A percentile compares a stretch with the other conserved stretches of the same genome.
phyloP scores from a whole-genome alignment of 2,329 filamentous ascomycete genomes.

The Rhexocercosporidium sp. region DNA sequence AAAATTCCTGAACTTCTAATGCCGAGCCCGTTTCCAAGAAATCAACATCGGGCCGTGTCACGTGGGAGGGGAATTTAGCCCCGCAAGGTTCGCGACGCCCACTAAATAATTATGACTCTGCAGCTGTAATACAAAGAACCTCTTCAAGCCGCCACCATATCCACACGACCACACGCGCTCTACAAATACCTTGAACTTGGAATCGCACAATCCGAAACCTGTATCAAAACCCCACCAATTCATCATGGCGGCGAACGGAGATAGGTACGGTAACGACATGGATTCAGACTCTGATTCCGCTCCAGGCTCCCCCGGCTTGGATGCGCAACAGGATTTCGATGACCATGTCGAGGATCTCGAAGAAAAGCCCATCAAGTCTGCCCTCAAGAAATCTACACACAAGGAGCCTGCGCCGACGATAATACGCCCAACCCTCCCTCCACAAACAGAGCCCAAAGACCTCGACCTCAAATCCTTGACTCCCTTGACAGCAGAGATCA shows the following conservation, averaged over 20 bases:
- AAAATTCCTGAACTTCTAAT: not conserved
- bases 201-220: not conserved
- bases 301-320: conserved; percentile 59
- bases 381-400: conserved; percentile 78
- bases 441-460: conserved; percentile 90
- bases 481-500: conserved; percentile 94
- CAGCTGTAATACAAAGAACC: conserved; percentile 6
- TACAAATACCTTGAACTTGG: conserved; percentile 12
- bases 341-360: conserved; percentile 60
- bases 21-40: not conserved
- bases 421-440: conserved; percentile 72
- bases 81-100: conserved; percentile 13
- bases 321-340: conserved; percentile 57
- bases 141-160: conserved; percentile 25
- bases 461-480: conserved; percentile 81
- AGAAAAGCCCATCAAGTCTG: conserved; percentile 78
- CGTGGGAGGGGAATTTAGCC: conserved; percentile 8
- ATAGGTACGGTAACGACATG: conserved; percentile 73
- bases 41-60: not conserved
- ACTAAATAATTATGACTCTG: conserved; percentile 16
- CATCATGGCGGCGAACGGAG: conserved; percentile 51
- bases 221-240: conserved; percentile 8
- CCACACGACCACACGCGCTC: conserved; percentile 20
- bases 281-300: conserved; percentile 68
- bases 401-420: conserved; percentile 60